phyloP scores from a whole-genome alignment of 371 early-diverging fungal genomes.

The Fennellomyces sp. region DNA sequence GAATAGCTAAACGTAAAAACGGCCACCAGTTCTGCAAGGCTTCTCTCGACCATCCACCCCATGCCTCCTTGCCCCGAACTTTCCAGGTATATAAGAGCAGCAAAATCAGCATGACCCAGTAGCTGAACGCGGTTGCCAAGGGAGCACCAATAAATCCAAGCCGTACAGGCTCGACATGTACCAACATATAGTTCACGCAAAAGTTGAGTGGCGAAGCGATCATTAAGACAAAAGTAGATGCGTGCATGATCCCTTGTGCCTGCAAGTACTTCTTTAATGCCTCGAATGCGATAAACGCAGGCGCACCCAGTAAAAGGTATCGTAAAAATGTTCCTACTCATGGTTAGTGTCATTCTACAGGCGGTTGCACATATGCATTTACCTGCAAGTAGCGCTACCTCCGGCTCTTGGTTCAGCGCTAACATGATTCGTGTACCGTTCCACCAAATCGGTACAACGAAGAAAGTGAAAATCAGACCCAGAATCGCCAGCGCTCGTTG shows the following conservation, averaged over 20 bases:
- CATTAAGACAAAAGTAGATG: slow-evolving; percentile 63
- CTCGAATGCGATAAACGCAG: slow-evolving; percentile 78
- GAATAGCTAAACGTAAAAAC: slow-evolving; percentile 66
- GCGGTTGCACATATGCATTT: slow-evolving; percentile 2
- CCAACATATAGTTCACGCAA: slow-evolving; percentile 65
- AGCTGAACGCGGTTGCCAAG: slow-evolving; percentile 71
- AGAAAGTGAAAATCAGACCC: slow-evolving; percentile 31
- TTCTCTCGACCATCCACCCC: slow-evolving; percentile 64
- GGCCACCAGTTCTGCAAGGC: slow-evolving; percentile 63
- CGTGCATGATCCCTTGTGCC: slow-evolving; percentile 81
- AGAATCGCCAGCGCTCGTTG: slow-evolving; percentile 69
- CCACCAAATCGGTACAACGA: slow-evolving; percentile 81
- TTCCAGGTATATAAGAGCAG: slow-evolving; percentile 56
- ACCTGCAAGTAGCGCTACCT: slow-evolving; percentile 38
- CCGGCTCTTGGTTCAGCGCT: slow-evolving; percentile 38
- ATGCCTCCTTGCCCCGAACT: slow-evolving; percentile 64
- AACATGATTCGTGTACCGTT: slow-evolving; percentile 55
- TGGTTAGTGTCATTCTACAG: background rate
- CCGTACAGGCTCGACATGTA: slow-evolving; percentile 58
- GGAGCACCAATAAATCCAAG: slow-evolving; percentile 85
- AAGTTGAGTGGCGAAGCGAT: slow-evolving; percentile 70
- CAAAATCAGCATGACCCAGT: slow-evolving; percentile 62
- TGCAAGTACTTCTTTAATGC: slow-evolving; percentile 80
- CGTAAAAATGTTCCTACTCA: slow-evolving; percentile 60
- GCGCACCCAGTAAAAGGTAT: slow-evolving; percentile 68